Conservation (phyloP, 768 basidiomycete species). For the Hemileccinum rubropunctum region DNA sequence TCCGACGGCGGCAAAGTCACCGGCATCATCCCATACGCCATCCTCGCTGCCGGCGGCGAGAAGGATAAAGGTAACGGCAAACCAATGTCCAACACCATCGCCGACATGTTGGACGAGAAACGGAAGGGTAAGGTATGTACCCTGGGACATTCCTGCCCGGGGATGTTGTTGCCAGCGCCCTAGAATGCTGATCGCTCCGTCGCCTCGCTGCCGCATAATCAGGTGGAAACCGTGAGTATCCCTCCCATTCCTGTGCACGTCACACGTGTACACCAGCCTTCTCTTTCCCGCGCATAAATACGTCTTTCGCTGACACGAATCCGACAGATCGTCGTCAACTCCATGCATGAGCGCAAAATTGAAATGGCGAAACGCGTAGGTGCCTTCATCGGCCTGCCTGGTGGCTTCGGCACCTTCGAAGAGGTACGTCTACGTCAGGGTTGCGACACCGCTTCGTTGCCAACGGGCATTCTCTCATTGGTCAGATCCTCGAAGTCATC, state of each 20-base stretch:
- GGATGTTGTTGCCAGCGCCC: neutral
- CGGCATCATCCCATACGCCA: conserved; percentile 77
- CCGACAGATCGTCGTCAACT: conserved; percentile 62
- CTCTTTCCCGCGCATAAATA: neutral
- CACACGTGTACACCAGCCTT: conserved; percentile 5
- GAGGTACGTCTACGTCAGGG: conserved; percentile 46
- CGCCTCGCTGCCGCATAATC: neutral
- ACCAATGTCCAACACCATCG: conserved; percentile 17
- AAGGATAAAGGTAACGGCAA: conserved; percentile 41
- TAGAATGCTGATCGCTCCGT: conserved; percentile 11
- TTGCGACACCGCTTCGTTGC: neutral
- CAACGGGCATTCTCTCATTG: conserved; percentile 5
- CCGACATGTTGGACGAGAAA: conserved; percentile 29
- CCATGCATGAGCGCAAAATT: conserved; percentile 88
- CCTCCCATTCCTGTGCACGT: too few relatives aligned
- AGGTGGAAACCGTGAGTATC: conserved; percentile 35
- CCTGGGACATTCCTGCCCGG: neutral
- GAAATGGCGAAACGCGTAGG: conserved; percentile 82
- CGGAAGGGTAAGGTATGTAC: conserved; percentile 35
- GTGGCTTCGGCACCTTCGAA: conserved; percentile 94
- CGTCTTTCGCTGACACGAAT: neutral
- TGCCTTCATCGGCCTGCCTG: conserved; percentile 88
- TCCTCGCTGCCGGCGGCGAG: conserved; percentile 66
- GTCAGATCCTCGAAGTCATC: conserved; percentile 80
- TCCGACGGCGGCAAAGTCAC: conserved; percentile 63